A percentile compares a stretch with the other conserved stretches of the same genome.
phyloP scores from a whole-genome alignment of 441 rosid species.

The Manihot esculenta region DNA sequence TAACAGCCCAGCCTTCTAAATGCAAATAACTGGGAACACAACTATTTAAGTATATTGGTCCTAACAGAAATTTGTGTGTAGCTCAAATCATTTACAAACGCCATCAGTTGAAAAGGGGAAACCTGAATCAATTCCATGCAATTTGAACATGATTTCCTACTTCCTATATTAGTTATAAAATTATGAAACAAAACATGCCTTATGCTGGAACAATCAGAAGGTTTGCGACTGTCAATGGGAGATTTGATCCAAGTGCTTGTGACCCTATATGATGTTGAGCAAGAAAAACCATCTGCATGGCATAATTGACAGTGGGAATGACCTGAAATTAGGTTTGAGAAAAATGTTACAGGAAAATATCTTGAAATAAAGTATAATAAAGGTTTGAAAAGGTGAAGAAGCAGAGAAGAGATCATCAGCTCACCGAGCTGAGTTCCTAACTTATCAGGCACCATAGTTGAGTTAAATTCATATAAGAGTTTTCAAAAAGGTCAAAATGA shows the following conservation, averaged over 20 bases:
- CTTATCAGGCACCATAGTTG: background rate
- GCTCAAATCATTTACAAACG: background rate
- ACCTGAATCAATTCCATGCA: background rate
- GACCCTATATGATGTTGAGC: conserved; percentile 54
- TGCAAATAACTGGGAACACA: background rate
- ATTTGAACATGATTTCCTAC: conserved; percentile 13
- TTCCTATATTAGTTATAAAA: conserved; percentile 1
- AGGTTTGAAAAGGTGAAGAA: background rate
- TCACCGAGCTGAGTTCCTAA: background rate
- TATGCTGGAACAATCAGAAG: conserved; percentile 41
- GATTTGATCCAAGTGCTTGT: conserved; percentile 42
- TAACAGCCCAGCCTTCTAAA: background rate
- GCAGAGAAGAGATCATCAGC: background rate
- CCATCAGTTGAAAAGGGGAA: background rate
- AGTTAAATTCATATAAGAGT: background rate
- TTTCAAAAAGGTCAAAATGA: background rate
- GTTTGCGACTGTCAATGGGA: conserved; percentile 46
- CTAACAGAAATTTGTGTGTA: background rate
- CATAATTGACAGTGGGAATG: conserved; percentile 53
- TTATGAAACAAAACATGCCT: conserved; percentile 37
- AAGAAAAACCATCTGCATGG: conserved; percentile 49
- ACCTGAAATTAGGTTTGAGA: conserved; percentile 40
- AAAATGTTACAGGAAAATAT: conserved; percentile 13
- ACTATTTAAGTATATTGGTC: background rate
- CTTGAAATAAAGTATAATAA: background rate